Evolutionary conservation across 176 grass and related monocot genomes (phyloP), one percentile per base, ranked within the genome.

Genomic region (Avena eriantha): DNA sequence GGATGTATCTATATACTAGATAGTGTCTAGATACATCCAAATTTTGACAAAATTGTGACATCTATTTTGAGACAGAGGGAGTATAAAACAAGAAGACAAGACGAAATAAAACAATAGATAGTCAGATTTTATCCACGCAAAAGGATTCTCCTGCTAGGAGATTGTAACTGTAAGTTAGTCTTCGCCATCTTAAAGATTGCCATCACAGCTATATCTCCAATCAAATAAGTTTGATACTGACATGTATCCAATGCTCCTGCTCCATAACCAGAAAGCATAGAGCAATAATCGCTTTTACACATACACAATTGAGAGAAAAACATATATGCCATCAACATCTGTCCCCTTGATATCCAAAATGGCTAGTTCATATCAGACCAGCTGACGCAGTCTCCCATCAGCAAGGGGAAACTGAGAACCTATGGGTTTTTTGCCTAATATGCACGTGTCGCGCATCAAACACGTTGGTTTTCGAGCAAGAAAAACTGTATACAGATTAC

Each of bases 41-140:
- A n/a, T n/a, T n/a, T n/a, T n/a, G n/a, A n/a, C n/a, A n/a, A n/a
- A n/a, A n/a, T n/a, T n/a, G n/a, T n/a, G n/a, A n/a, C n/a, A n/a
- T n/a, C n/a, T n/a, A n/a, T n/a, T n/a, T n/a, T n/a, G n/a, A n/a
- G n/a, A n/a, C n/a, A n/a, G n/a, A n/a, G n/a, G n/a, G n/a, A n/a
- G n/a, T n/a, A n/a, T n/a, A n/a, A 59, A 80, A 79, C 35, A 56
- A 58, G 21, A 14, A 57, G 12, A 55, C 26, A 59, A 46, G 0
- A 67, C 5, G 60, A 24, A 49, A 66, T 9, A 46, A 81, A 81
- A 46, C n/a, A 80, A 82, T 23, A 55, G 33, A 82, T 82, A 35
- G 36, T 82, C 21, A 4, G 17, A 71, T 8, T 61, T 74, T 60
- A 61, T 84, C 69, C 2, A 21, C 1, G 0, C 51, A 34, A 63